Evolutionary conservation across 257 asterid species (phyloP), one percentile per base, ranked within the genome.

Genomic region (Cynanchum wilfordii): DNA sequence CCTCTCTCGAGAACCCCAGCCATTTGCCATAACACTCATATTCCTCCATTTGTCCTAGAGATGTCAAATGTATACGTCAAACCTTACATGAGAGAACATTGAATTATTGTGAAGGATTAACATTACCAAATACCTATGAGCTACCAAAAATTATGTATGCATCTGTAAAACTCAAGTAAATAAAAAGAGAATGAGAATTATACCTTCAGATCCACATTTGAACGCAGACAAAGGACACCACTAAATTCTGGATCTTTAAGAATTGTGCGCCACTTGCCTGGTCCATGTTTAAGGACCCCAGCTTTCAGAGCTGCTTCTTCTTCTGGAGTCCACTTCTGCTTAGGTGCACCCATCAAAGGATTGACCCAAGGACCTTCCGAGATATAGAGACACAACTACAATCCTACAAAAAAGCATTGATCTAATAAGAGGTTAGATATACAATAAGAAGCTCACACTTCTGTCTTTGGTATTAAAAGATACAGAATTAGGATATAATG

Each of bases 251-350:
- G 97, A 74, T 93, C 98, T 84, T 88, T 93, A 45, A 93, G 94
- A 77, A 93, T 93, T 22, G 97, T 89, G 30, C 98, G 96, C 98
- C 98, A 93, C 84, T 91, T 93, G 67, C 98, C 98, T 30, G 95
- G 87, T 42, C 98, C 98, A 76, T 93, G 98, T 84, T 93, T 93
- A 68, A 87, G 87, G 65, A 93, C 90, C 75, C 98, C 98, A 74
- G 97, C 96, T 88, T 88, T 93, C 65, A 93, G 98, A 73, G 98
- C 98, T 36, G 94, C 96, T 84, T 93, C 98, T 84, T 93, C 98
- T 79, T 91, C 98, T 27, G 96, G 86, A 79, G 97, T 91, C 98
- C 98, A 93, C 79, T 93, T 93, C 68, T 93, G 98, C 86, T 93
- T 93, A 49, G 98, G 98, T 71, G 97, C 98, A 51, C 98, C 98